phyloP scores from a whole-genome alignment of 225 moss, liverwort and hornwort genomes.

The Pleurozium schreberi region DNA sequence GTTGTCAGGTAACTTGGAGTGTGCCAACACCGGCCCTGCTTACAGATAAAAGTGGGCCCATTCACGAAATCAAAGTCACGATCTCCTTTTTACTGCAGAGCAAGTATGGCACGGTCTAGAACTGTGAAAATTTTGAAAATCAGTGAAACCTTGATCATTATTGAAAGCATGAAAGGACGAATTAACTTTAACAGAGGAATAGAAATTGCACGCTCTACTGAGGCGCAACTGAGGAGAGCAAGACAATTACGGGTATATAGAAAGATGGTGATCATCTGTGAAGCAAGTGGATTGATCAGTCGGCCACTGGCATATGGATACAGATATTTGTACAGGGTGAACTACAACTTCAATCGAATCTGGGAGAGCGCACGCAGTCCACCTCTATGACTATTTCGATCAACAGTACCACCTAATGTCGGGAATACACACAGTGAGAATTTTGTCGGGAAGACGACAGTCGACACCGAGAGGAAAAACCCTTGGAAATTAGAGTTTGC shows the following conservation, averaged over 20 bases:
- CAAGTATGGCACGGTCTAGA: neutral
- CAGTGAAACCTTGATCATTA: neutral
- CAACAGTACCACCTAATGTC: neutral
- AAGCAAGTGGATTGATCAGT: conserved; percentile 20
- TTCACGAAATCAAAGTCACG: neutral
- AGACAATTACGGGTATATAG: neutral
- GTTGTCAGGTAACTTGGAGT: neutral
- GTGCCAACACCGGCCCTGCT: neutral
- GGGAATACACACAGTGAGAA: neutral
- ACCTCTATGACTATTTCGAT: neutral
- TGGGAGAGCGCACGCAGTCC: neutral
- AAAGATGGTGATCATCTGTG: conserved; percentile 5
- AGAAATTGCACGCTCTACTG: neutral
- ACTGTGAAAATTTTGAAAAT: neutral
- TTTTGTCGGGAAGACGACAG: neutral
- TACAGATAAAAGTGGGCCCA: neutral
- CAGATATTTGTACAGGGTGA: conserved; percentile 31
- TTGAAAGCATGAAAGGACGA: neutral
- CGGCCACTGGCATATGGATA: conserved; percentile 20
- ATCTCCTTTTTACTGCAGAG: neutral
- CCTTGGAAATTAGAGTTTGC: neutral
- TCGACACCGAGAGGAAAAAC: neutral
- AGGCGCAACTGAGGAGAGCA: neutral
- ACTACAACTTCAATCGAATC: conserved; percentile 9
- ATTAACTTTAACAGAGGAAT: neutral